A percentile compares a stretch with the other conserved stretches of the same genome.
phyloP scores from a whole-genome alignment of 1,139 yeast genomes.

The Ogataea hybrid region DNA sequence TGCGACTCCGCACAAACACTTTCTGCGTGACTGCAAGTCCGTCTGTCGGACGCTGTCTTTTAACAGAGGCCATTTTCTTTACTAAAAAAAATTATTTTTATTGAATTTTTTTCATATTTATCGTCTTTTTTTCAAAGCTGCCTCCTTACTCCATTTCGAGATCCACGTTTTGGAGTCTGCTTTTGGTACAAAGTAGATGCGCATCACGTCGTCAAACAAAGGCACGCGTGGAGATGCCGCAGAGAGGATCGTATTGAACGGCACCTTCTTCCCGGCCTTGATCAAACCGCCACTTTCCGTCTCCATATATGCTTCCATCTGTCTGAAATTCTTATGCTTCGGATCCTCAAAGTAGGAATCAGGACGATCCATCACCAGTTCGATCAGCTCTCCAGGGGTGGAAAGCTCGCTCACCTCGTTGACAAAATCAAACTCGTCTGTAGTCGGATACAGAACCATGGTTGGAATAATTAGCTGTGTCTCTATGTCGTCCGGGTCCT shows the following conservation, averaged over 20 bases:
- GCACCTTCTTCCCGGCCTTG: constrained; percentile 76
- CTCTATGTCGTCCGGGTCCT: constrained; percentile 69
- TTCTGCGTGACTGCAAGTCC: constrained; percentile 81
- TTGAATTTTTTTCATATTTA: constrained; percentile 1
- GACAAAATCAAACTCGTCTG: constrained; percentile 79
- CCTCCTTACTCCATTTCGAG: constrained; percentile 61
- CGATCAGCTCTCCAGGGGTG: constrained; percentile 58
- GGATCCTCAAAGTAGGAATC: constrained; percentile 69
- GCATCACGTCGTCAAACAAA: constrained; percentile 69
- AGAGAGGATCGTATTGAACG: constrained; percentile 63
- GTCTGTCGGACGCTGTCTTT: constrained; percentile 44
- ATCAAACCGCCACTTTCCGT: constrained; percentile 82
- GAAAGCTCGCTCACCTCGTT: constrained; percentile 71
- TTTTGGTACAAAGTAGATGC: constrained; percentile 81
- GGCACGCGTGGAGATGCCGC: constrained; percentile 68
- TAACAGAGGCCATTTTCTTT: constrained; percentile 4
- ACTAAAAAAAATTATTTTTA: neutral
- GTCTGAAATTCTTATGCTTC: constrained; percentile 56
- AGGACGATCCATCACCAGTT: constrained; percentile 59
- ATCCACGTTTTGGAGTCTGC: constrained; percentile 65
- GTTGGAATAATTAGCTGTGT: constrained; percentile 82
- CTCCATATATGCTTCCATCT: constrained; percentile 76
- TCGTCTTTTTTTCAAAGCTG: constrained; percentile 37
- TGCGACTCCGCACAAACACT: constrained; percentile 86
- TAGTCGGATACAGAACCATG: constrained; percentile 77